phyloP scores from a whole-genome alignment of 108 stramenopile genomes.

The Epithemia pelagica region DNA sequence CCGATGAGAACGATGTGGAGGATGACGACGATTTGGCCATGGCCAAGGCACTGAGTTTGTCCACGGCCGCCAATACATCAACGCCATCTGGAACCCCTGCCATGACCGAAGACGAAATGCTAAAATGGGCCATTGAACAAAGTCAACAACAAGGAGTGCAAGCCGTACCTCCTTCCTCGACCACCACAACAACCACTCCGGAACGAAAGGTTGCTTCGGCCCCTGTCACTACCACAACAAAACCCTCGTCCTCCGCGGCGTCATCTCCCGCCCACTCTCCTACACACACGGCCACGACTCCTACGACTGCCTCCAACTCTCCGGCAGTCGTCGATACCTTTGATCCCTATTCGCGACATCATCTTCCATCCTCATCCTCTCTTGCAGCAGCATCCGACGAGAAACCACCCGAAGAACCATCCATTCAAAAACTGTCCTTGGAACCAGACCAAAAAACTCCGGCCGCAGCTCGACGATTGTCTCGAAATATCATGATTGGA shows the following conservation, averaged over 20 bases:
- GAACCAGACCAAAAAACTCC: background rate
- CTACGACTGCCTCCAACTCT: background rate
- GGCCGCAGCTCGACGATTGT: background rate
- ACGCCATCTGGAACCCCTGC: background rate
- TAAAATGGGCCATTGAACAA: constrained; percentile 3
- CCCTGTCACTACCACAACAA: too few species aligned
- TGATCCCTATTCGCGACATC: background rate
- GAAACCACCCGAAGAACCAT: background rate
- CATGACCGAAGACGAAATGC: constrained; percentile 5
- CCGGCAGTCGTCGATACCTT: background rate
- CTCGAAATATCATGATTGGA: background rate
- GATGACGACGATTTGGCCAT: constrained; percentile 6
- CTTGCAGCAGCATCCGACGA: too few species aligned
- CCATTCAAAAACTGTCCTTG: background rate
- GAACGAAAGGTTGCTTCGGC: background rate
- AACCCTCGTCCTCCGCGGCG: background rate
- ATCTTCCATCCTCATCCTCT: background rate
- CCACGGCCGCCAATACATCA: background rate
- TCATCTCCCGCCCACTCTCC: background rate
- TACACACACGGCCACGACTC: background rate
- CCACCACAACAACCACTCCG: background rate
- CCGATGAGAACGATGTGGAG: background rate
- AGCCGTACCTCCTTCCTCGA: background rate
- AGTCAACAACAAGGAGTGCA: background rate
- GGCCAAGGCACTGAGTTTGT: constrained; percentile 4